These are phyloP conservation scores for Endothia cerciana DNA, from an alignment of 2,329 filamentous ascomycete species.

Conservation along the genomic window DNA sequence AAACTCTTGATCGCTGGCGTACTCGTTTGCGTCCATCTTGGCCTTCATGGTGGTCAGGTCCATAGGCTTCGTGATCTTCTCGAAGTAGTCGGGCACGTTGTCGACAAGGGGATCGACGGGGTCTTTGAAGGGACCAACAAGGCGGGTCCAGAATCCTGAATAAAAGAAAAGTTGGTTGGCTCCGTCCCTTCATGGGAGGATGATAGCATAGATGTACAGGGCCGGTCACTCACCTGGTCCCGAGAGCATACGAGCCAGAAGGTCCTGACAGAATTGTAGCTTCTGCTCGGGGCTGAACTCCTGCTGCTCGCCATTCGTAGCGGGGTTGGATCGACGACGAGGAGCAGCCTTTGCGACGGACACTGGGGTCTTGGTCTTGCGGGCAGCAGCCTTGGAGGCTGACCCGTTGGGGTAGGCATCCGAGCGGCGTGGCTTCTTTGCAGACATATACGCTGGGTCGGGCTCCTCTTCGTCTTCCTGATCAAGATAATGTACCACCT, in stretches of 20 bases:
- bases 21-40: constrained; percentile 61
- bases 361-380: constrained; percentile 19
- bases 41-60: constrained; percentile 62
- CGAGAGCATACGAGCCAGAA: constrained; percentile 63
- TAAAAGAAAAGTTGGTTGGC: constrained; percentile 6
- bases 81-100: constrained; percentile 64
- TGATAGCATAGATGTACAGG: background rate
- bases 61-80: constrained; percentile 65
- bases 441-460: constrained; percentile 33
- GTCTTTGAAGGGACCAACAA: constrained; percentile 64
- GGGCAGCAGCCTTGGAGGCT: constrained; percentile 28
- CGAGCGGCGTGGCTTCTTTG: constrained; percentile 50
- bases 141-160: constrained; percentile 67
- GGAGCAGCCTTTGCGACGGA: constrained; percentile 35
- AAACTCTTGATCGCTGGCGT: constrained; percentile 58
- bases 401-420: constrained; percentile 37
- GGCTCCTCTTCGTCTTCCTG: constrained; percentile 48
- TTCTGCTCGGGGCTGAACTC: constrained; percentile 49
- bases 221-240: constrained; percentile 54
- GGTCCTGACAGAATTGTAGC: constrained; percentile 61
- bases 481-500: constrained; percentile 56
- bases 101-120: constrained; percentile 61
- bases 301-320: constrained; percentile 33
- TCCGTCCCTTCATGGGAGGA: background rate
- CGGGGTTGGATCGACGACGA: constrained; percentile 38